A percentile compares a stretch with the other conserved stretches of the same genome.
Evolutionary conservation across 1,284 basidiomycete species (phyloP).

Genomic region (Anthracocystis walkeri): DNA sequence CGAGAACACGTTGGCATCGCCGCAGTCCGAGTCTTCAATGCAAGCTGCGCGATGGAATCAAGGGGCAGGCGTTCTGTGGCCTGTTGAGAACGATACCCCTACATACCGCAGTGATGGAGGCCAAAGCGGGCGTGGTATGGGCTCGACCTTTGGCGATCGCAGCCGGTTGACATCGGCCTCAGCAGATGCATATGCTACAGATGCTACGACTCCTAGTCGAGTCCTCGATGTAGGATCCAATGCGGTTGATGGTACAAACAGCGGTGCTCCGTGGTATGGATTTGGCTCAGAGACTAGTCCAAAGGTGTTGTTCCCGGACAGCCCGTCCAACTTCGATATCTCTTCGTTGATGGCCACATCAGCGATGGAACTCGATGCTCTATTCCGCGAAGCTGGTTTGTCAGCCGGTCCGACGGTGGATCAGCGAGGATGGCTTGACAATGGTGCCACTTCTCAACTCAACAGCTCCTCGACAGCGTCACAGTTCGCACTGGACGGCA

Average conservation of each 20-base stretch:
- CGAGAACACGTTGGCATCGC: constrained; percentile 1
- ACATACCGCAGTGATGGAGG: constrained; percentile 6
- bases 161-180: constrained; percentile 10
- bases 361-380: constrained; percentile 51
- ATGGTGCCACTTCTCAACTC: not conserved
- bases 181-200: constrained; percentile 20
- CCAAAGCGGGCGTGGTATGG: not conserved
- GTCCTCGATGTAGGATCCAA: constrained; percentile 23
- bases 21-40: constrained; percentile 10
- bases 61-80: constrained; percentile 14
- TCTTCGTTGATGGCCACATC: constrained; percentile 49
- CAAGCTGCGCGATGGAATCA: constrained; percentile 11
- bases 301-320: constrained; percentile 36
- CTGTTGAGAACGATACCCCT: constrained; percentile 8
- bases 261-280: constrained; percentile 22
- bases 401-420: constrained; percentile 36
- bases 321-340: constrained; percentile 49
- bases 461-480: not conserved
- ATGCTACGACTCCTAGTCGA: constrained; percentile 37
- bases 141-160: constrained; percentile 6
- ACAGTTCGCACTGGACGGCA: not conserved
- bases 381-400: constrained; percentile 45
- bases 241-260: constrained; percentile 10
- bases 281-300: constrained; percentile 34
- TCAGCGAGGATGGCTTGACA: constrained; percentile 21